Evolutionary conservation across 2,329 filamentous ascomycete genomes (phyloP).

Genomic region (Thelonectria discophora): DNA sequence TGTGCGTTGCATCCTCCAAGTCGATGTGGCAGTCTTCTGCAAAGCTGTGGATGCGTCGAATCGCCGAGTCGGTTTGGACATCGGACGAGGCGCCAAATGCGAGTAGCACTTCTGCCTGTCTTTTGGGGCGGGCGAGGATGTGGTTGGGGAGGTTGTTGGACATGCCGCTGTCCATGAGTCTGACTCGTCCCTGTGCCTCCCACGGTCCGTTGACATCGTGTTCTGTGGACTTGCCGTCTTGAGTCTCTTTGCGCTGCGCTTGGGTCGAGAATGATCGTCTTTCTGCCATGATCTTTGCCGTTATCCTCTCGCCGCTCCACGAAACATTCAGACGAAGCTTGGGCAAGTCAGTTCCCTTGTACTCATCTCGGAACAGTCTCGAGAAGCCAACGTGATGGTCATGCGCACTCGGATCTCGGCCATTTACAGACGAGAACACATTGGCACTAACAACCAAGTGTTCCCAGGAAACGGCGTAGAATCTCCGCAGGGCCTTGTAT

Average conservation of each 20-base stretch:
- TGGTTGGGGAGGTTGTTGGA: constrained; percentile 38
- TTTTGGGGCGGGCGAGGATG: constrained; percentile 26
- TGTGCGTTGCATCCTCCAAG: constrained; percentile 8
- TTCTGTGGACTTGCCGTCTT: neutral
- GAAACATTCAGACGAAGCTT: constrained; percentile 5
- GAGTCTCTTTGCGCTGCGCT: neutral
- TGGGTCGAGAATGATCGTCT: constrained; percentile 5
- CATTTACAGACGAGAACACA: neutral
- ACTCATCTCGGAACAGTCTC: neutral
- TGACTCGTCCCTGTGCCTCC: constrained; percentile 34
- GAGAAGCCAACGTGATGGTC: constrained; percentile 8
- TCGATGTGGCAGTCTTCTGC: constrained; percentile 32
- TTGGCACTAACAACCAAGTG: constrained; percentile 6
- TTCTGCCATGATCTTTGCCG: constrained; percentile 12
- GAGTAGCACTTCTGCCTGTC: constrained; percentile 29
- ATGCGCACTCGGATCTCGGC: neutral
- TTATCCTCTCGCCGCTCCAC: constrained; percentile 12
- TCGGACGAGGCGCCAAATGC: constrained; percentile 37
- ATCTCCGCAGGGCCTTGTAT: constrained; percentile 1
- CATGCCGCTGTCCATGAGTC: constrained; percentile 38
- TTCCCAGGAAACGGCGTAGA: constrained; percentile 12
- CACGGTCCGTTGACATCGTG: neutral
- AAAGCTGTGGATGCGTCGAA: constrained; percentile 33
- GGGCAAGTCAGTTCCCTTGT: neutral
- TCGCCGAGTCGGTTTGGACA: constrained; percentile 27